Base-by-base conservation (phyloP, 2,329 filamentous ascomycete species). In the Scortechinia acanthostroma region DNA sequence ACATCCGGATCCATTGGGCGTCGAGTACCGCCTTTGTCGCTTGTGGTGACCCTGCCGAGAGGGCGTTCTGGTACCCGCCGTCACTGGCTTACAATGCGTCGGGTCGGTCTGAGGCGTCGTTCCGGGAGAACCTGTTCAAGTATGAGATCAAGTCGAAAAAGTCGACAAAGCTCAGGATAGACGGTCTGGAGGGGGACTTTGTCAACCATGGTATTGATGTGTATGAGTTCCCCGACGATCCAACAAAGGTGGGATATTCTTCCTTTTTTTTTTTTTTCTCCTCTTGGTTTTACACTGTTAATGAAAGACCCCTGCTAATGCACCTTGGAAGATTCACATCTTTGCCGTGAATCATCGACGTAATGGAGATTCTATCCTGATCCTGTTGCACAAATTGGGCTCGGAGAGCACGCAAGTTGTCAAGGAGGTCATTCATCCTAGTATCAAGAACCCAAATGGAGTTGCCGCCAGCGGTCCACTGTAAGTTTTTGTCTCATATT, bases 281-380 rank as follows among this genome's bases (percentile, higher is more conserved):
- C 28, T 14, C 42, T 16, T 21, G 44, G 44, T n/a, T 45, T 40
- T n/a, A 45, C 44, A 42, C 44, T 45, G 6, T 37, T 40, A n/a
- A 42, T 40, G 30, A 40, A 37, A 20, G 44, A 40, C 20, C 42
- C 44, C 14, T 23, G 30, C n/a, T 21, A 22, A 22, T 25, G 20
- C 16, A 45, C 17, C 14, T 40, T 40, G n/a, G n/a, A n/a, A n/a
- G n/a, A n/a, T n/a, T n/a, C n/a, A n/a, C n/a, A n/a, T n/a, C n/a
- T n/a, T n/a, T n/a, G n/a, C n/a, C n/a, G n/a, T n/a, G n/a, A n/a
- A n/a, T n/a, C n/a, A n/a, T n/a, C n/a, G n/a, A n/a, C n/a, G n/a
- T n/a, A n/a, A n/a, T n/a, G n/a, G n/a, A n/a, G n/a, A n/a, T n/a
- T n/a, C n/a, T n/a, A n/a, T n/a, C n/a, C n/a, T n/a, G n/a, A n/a